Conservation (phyloP, 2,329 filamentous ascomycete genomes). For the Xylariaceae sp. region DNA sequence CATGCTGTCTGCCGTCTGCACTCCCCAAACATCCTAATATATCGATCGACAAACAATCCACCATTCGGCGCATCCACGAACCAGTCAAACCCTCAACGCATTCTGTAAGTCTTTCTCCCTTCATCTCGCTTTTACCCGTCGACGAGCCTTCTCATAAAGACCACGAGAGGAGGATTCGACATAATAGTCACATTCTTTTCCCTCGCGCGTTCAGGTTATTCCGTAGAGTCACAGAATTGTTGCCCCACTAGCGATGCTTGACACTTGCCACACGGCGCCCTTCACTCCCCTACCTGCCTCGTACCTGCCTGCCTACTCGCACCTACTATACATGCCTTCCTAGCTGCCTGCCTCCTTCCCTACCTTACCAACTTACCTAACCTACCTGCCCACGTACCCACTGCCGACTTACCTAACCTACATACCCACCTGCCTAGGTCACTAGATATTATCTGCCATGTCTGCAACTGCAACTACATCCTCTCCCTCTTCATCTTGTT, state of each 20-base stretch:
- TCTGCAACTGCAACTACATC: too few relatives aligned
- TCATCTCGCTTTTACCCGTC: not conserved
- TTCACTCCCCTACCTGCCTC: not conserved
- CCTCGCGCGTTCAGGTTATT: not conserved
- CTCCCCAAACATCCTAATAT: not conserved
- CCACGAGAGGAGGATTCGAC: not conserved
- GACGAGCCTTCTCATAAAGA: not conserved
- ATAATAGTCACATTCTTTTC: not conserved
- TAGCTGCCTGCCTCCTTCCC: too few relatives aligned
- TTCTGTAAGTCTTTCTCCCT: too few relatives aligned
- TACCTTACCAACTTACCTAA: too few relatives aligned
- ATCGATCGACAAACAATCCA: not conserved
- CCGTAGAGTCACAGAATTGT: slow-evolving; percentile 1
- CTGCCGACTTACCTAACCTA: too few relatives aligned
- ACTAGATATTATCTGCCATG: too few relatives aligned
- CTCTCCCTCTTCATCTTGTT: not conserved
- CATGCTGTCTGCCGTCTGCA: slow-evolving; percentile 3
- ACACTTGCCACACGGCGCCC: not conserved
- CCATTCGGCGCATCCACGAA: not conserved
- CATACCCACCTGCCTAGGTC: too few relatives aligned
- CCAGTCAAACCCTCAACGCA: not conserved
- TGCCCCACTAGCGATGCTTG: slow-evolving; percentile 5
- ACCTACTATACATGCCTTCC: too few relatives aligned
- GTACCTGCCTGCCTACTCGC: too few relatives aligned
- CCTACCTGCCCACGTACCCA: too few relatives aligned